Base-by-base conservation (phyloP, 192 early-diverging fungal species). In the Entophlyctis helioformis region DNA sequence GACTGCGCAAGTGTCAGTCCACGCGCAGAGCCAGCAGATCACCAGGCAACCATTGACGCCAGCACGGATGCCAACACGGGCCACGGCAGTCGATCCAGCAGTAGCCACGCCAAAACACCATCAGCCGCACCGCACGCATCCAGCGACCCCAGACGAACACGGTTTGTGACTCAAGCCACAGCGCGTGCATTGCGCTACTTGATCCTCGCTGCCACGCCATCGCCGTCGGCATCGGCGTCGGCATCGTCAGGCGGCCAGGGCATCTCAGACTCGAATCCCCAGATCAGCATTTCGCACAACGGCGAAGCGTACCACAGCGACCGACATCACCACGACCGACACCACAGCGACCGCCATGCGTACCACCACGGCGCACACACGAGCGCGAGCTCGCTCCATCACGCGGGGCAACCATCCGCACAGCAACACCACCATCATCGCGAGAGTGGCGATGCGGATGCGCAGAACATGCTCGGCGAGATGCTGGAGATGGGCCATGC, bases 391-490 rank as follows among this genome's bases (percentile, higher is more conserved):
- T 8, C 7, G n/a, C 16, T 19, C 8, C 7, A 10, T 22, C 39
- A n/a, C 21, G 5, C n/a, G 39, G 29, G 36, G 23, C 2, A 31
- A 49, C 25, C 36, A 22, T 27, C 29, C 12, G 16, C 0, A 10
- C 18, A 49, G 38, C 23, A 32, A 20, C n/a, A 10, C 19, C 20
- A 42, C 16, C 8, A 5, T 11, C 22, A n/a, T 0, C 26, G 15
- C 28, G 46, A 55, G n/a, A 32, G 43, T 5, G 67, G 57, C 11
- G 39, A 48, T 36, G 26, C 65, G 12, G 65, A 71, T 8, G 72
- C 72, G 9, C 54, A 69, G 33, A 68, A 58, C 36, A 44, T 71
- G 32, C 51, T 71, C 27, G 72, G 72, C 15, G 53, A 70, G 37
- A 33, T 69, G 50, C 39, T 50, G 11, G 65, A 71, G 42, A 15